Evolutionary conservation across 78 protist species (phyloP), one percentile per base, ranked within the genome.

Genomic region (Paulinella micropora): DNA sequence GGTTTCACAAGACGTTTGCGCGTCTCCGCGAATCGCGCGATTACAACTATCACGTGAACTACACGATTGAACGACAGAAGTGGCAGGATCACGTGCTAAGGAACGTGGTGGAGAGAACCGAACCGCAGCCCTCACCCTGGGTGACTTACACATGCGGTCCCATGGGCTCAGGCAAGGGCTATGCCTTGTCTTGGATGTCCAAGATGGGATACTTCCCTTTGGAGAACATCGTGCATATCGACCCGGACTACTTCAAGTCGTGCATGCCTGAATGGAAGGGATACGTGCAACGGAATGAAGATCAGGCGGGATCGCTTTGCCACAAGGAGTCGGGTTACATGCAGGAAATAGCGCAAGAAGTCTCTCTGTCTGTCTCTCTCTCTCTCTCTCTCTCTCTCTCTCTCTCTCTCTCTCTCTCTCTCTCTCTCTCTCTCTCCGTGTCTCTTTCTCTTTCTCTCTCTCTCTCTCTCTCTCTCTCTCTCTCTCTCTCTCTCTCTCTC

Each of bases 181-280:
- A 38, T 34, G 39, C 51, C 9, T 2, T 83, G 32, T 0, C 26
- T 0, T 83, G 86, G 86, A 35, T 83, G 86, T 26, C 67, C 34
- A 15, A 83, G 34, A 1, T 0, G 0, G 86, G 36, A 3, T 3
- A 29, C 34, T 83, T 83, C 86, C 86, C 86, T n/a, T 41, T 83
- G 31, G 86, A 83, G 86, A 26, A 83, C 86, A 38, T 83, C 86
- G 86, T 83, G 86, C 39, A 83, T 31, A 83, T 83, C 51, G 86
- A 83, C 51, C n/a, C 51, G 36, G 86, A 83, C 51, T 9, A 15
- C 36, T 83, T 83, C 86, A 83, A 83, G 51, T 4, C 1, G 34
- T 23, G 3, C 32, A 0, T 83, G n/a, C 86, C 86, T 34, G 86
- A 83, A 41, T 83, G 86, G 86, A 1, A 0, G 1, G 86, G 1